Conservation (phyloP, 2,329 filamentous ascomycete genomes). For the Fulvia fulva region DNA sequence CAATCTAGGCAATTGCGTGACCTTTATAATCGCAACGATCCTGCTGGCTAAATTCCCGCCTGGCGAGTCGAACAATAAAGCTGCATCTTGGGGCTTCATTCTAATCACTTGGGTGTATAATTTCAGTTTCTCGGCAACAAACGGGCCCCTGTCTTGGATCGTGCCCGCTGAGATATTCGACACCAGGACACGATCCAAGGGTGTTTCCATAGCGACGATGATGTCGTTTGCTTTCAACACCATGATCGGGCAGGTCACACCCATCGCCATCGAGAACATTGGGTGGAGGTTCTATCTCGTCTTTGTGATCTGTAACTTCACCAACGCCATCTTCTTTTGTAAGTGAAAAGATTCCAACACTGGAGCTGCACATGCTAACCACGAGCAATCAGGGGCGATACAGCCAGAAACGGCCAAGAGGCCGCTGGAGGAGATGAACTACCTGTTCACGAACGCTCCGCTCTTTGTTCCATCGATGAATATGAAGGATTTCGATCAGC, state of each 20-base stretch:
- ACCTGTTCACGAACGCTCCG: conserved; percentile 58
- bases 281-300: conserved; percentile 57
- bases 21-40: conserved; percentile 65
- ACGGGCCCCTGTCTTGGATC: conserved; percentile 60
- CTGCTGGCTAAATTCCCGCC: conserved; percentile 61
- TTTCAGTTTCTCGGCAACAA: conserved; percentile 68
- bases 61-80: conserved; percentile 45
- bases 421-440: conserved; percentile 66
- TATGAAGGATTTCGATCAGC: conserved; percentile 49
- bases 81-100: conserved; percentile 71
- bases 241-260: conserved; percentile 67
- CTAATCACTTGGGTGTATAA: conserved; percentile 76
- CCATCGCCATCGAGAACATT: conserved; percentile 54
- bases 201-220: conserved; percentile 72
- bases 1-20: conserved; percentile 66
- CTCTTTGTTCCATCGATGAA: conserved; percentile 59
- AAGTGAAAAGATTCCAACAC: not conserved
- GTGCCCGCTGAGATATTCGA: conserved; percentile 56
- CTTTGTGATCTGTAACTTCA: conserved; percentile 66
- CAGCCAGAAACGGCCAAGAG: conserved; percentile 63
- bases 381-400: conserved; percentile 42
- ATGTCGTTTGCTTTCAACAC: conserved; percentile 68
- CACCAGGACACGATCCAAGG: conserved; percentile 65
- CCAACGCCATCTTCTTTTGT: conserved; percentile 64
- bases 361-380: not conserved